Percentiles rank a stretch among this genome's conserved stretches.
Evolutionary conservation across 2,329 filamentous ascomycete species (phyloP).

Genomic region (Ophiocordyceps robertsii): DNA sequence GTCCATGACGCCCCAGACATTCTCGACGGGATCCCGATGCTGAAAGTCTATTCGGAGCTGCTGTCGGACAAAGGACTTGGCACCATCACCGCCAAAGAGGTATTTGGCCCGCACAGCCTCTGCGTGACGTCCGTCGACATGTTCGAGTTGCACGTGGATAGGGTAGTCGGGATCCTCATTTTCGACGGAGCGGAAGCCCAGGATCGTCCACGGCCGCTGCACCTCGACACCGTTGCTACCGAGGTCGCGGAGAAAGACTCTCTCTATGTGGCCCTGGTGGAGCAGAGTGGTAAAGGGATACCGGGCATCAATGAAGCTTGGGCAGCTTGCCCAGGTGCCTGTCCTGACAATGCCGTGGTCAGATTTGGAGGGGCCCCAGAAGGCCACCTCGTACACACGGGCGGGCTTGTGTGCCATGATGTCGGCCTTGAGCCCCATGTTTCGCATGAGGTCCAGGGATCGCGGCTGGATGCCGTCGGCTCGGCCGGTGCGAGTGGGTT

Average conservation of each 20-base stretch:
- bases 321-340: conserved; percentile 76
- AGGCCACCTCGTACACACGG: conserved; percentile 67
- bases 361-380: conserved; percentile 51
- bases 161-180: conserved; percentile 52
- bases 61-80: conserved; percentile 51
- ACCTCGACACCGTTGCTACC: conserved; percentile 45
- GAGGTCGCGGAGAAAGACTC: conserved; percentile 54
- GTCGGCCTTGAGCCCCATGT: conserved; percentile 77
- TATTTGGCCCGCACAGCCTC: conserved; percentile 60
- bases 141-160: conserved; percentile 64
- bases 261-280: conserved; percentile 60
- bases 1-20: conserved; percentile 69
- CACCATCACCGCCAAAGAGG: conserved; percentile 58
- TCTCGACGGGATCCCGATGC: conserved; percentile 54
- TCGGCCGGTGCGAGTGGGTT: conserved; percentile 73
- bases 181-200: conserved; percentile 45
- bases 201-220: conserved; percentile 53
- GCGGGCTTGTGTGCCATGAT: conserved; percentile 84
- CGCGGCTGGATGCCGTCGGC: conserved; percentile 88
- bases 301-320: conserved; percentile 63
- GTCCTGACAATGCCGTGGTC: conserved; percentile 48
- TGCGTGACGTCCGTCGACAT: conserved; percentile 56
- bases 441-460: conserved; percentile 73
- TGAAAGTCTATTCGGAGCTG: conserved; percentile 58
- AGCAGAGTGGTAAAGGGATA: conserved; percentile 59